Conservation (phyloP, 2,329 filamentous ascomycete genomes). For the Nannizzia gypsea region DNA sequence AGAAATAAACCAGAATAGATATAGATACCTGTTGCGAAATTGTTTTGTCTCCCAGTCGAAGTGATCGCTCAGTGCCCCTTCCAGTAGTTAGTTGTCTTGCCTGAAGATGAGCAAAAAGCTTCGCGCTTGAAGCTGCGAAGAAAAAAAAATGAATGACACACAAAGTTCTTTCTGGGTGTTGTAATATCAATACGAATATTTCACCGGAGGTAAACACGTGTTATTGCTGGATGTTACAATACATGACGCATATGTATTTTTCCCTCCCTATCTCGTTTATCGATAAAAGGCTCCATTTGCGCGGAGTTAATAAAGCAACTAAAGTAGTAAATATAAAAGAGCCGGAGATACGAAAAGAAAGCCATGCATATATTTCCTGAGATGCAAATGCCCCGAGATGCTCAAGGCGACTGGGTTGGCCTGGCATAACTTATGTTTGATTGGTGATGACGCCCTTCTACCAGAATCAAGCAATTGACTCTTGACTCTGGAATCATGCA, state of each 20-base stretch:
- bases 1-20: not conserved
- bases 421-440: not conserved
- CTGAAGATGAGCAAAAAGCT: not conserved
- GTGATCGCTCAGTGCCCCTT: not conserved
- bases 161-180: not conserved
- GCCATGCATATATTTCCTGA: not conserved
- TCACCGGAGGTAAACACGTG: not conserved
- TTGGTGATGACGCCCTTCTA: not conserved
- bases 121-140: slow-evolving; percentile 1
- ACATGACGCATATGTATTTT: not conserved
- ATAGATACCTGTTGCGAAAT: not conserved
- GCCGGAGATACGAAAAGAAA: no score
- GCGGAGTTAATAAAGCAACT: not conserved
- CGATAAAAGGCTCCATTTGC: not conserved
- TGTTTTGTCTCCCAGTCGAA: not conserved
- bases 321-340: not conserved
- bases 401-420: not conserved
- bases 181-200: not conserved
- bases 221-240: not conserved
- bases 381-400: not conserved
- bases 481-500: not conserved
- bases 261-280: not conserved
- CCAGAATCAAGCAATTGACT: not conserved
- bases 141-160: not conserved
- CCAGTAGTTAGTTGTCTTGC: not conserved